Conservation (phyloP, 2,329 filamentous ascomycete species). For the Trichocomaceae sp. region DNA sequence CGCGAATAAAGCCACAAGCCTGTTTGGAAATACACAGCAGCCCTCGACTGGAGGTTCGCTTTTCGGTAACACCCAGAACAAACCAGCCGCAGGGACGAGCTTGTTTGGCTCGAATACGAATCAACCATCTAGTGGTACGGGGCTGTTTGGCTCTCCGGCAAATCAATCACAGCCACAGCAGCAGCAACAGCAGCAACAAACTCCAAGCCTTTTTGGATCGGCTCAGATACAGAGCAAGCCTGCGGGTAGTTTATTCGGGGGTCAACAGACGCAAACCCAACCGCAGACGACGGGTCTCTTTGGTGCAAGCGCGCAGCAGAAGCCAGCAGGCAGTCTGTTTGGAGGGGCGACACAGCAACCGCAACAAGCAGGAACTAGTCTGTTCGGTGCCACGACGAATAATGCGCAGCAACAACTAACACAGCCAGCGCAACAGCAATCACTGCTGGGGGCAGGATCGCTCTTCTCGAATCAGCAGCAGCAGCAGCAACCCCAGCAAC, state of each 20-base stretch:
- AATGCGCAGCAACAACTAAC: conserved; percentile 20
- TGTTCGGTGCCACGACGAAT: conserved; percentile 20
- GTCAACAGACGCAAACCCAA: conserved; percentile 11
- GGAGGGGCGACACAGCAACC: conserved; percentile 34
- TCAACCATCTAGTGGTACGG: conserved; percentile 17
- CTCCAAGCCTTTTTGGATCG: conserved; percentile 16
- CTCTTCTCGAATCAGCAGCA: conserved; percentile 16
- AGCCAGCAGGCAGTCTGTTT: conserved; percentile 23
- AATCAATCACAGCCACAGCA: conserved; percentile 26
- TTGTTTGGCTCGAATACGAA: conserved; percentile 22
- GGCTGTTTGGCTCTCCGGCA: conserved; percentile 22
- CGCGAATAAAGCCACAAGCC: conserved; percentile 27
- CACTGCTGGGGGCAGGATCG: conserved; percentile 11
- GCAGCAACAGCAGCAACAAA: conserved; percentile 24
- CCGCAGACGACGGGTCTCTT: conserved; percentile 14
- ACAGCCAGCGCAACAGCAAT: conserved; percentile 26
- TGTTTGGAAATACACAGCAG: conserved; percentile 32
- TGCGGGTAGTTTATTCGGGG: conserved; percentile 22
- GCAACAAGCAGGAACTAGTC: conserved; percentile 17
- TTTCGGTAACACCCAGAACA: conserved; percentile 25
- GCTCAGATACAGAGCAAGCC: conserved; percentile 17
- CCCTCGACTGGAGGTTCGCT: conserved; percentile 28
- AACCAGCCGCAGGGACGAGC: conserved; percentile 17
- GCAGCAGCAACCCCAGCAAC: conserved; percentile 26
- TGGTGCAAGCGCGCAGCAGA: conserved; percentile 20